phyloP scores from a whole-genome alignment of 176 grass and related monocot genomes.

The Paspalum notatum region DNA sequence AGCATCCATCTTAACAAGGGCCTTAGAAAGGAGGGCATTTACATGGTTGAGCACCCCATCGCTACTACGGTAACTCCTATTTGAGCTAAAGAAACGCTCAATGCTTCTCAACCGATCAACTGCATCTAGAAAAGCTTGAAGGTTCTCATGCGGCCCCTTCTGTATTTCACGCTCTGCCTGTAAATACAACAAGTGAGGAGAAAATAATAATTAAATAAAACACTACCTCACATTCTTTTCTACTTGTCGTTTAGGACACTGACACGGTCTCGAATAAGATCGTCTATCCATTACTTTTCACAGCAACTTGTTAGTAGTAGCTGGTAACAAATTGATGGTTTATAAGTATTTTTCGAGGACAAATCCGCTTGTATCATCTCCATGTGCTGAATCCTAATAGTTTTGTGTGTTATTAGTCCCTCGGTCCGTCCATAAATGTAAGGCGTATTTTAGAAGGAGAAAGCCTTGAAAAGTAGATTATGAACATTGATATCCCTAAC shows the following conservation, averaged over 20 bases:
- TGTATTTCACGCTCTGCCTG: slow-evolving; percentile 84
- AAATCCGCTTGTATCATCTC: not conserved
- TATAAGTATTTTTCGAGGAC: not conserved
- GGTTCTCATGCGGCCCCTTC: slow-evolving; percentile 79
- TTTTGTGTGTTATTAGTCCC: not conserved
- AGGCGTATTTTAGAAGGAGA: not conserved
- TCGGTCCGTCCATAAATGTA: not conserved
- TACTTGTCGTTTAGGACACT: not conserved
- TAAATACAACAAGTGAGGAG: slow-evolving; percentile 9
- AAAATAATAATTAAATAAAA: not conserved
- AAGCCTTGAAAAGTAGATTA: not conserved
- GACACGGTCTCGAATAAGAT: not conserved
- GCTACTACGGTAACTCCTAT: slow-evolving; percentile 83
- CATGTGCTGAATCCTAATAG: not conserved
- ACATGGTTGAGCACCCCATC: slow-evolving; percentile 85
- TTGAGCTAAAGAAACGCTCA: slow-evolving; percentile 83
- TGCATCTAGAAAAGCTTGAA: slow-evolving; percentile 80
- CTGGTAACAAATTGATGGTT: not conserved
- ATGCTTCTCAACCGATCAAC: slow-evolving; percentile 81
- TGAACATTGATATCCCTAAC: not conserved
- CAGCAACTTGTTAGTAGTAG: not conserved
- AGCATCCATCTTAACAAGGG: slow-evolving; percentile 76
- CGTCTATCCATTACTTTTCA: not conserved
- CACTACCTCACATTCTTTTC: not conserved
- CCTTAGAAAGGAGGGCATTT: slow-evolving; percentile 71